Conservation (phyloP, 495 filamentous ascomycete genomes). For the Saxispiralis lemnorum region DNA sequence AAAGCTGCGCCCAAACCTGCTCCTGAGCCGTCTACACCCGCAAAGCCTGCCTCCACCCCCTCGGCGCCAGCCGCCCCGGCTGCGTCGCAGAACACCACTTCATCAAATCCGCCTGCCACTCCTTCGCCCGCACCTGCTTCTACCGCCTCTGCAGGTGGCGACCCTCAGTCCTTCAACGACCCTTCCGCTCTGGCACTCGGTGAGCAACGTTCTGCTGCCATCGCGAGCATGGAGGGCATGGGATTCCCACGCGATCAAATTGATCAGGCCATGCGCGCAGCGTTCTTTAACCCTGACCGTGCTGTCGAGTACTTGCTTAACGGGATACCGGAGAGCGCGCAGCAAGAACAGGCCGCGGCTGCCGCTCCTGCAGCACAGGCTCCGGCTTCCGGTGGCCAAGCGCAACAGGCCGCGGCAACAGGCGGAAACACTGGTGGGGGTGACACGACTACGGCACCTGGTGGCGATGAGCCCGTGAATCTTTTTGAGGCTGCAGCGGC, state of each 20-base stretch:
- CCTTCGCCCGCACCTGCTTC: slow-evolving; percentile 53
- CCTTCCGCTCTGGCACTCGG: slow-evolving; percentile 74
- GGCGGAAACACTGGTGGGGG: slow-evolving; percentile 5
- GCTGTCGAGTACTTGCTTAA: slow-evolving; percentile 88
- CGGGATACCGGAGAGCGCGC: slow-evolving; percentile 73
- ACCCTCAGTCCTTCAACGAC: slow-evolving; percentile 42
- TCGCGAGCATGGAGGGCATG: slow-evolving; percentile 94
- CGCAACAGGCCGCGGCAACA: slow-evolving; percentile 16
- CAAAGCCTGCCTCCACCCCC: slow-evolving; percentile 54
- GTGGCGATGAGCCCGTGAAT: slow-evolving; percentile 60
- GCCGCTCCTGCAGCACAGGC: slow-evolving; percentile 5
- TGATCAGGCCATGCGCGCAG: slow-evolving; percentile 84
- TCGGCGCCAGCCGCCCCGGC: slow-evolving; percentile 39
- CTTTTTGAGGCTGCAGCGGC: slow-evolving; percentile 86
- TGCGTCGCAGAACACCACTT: slow-evolving; percentile 22
- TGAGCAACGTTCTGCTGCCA: slow-evolving; percentile 60
- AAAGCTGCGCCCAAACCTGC: slow-evolving; percentile 46
- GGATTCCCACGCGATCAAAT: slow-evolving; percentile 76
- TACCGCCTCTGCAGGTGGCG: slow-evolving; percentile 26
- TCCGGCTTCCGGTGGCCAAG: slow-evolving; percentile 4
- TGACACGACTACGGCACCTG: slow-evolving; percentile 16
- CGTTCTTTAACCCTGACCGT: slow-evolving; percentile 90
- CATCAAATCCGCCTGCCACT: slow-evolving; percentile 38
- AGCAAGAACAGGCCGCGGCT: slow-evolving; percentile 41
- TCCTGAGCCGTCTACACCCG: slow-evolving; percentile 42